A percentile compares a stretch with the other conserved stretches of the same genome.
Evolutionary conservation across 1,139 yeast species (phyloP).

Genomic region (Saccharomyces pastorianus): DNA sequence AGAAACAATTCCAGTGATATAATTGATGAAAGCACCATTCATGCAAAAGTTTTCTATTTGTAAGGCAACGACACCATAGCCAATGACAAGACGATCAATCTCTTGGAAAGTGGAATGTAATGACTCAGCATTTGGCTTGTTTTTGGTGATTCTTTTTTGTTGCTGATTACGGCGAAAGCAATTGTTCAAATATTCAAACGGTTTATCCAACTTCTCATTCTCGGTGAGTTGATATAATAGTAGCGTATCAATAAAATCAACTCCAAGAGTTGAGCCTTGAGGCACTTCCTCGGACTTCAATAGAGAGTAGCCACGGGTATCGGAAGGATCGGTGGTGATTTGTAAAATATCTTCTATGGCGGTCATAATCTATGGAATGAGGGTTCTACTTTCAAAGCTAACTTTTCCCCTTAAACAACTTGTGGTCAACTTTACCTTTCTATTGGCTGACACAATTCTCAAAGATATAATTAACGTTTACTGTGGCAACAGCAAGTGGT

Average conservation of each 20-base stretch:
- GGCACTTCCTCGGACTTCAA: conserved; percentile 14
- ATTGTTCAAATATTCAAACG: conserved; percentile 25
- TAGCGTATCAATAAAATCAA: conserved; percentile 24
- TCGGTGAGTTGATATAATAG: conserved; percentile 29
- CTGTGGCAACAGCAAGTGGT: neutral
- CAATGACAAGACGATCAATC: conserved; percentile 46
- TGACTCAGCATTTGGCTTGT: conserved; percentile 21
- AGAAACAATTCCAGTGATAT: conserved; percentile 32
- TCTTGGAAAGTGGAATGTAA: conserved; percentile 41
- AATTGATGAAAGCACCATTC: conserved; percentile 21
- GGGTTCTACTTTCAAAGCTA: neutral
- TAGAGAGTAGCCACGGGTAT: conserved; percentile 16
- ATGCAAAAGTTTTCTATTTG: conserved; percentile 39
- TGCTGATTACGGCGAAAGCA: conserved; percentile 26
- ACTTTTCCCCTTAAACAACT: neutral
- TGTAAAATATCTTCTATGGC: conserved; percentile 25
- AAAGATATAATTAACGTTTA: neutral
- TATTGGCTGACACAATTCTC: neutral
- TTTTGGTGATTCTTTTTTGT: conserved; percentile 22
- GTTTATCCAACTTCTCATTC: conserved; percentile 19
- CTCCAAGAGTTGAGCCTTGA: conserved; percentile 4
- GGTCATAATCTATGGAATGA: conserved; percentile 11
- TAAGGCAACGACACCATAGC: conserved; percentile 63
- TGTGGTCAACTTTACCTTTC: neutral
- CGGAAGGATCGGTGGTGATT: conserved; percentile 18